Conservation (phyloP, 2,329 filamentous ascomycete genomes). For the Xylaria polymorpha region DNA sequence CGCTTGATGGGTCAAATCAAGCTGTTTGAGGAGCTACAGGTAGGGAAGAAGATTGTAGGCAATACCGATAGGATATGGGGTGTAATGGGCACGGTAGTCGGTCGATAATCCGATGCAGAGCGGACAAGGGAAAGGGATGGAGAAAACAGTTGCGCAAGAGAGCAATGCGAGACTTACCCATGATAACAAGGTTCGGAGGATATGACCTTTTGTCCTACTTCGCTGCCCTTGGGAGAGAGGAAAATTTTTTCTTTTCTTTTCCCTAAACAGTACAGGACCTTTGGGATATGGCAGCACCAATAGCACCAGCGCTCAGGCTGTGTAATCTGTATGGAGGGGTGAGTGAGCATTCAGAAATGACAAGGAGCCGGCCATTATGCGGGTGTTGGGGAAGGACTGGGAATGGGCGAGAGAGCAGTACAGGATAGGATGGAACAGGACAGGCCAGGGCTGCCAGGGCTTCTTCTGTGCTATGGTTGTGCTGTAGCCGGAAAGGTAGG, state of each 20-base stretch:
- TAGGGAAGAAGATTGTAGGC: constrained; percentile 20
- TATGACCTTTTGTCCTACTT: constrained; percentile 44
- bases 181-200: constrained; percentile 42
- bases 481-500: constrained; percentile 29
- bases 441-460: constrained; percentile 24
- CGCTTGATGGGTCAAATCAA: constrained; percentile 73
- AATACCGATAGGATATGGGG: constrained; percentile 26
- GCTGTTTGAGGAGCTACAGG: constrained; percentile 60
- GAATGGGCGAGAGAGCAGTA: constrained; percentile 25
- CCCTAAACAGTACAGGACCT: constrained; percentile 44
- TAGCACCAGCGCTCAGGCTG: constrained; percentile 37
- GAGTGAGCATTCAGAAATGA: constrained; percentile 48
- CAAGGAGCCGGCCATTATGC: constrained; percentile 46
- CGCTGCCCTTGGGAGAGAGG: constrained; percentile 40
- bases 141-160: constrained; percentile 33
- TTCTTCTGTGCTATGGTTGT: constrained; percentile 26
- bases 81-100: constrained; percentile 5
- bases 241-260: constrained; percentile 44
- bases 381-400: constrained; percentile 36
- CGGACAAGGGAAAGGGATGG: constrained; percentile 18
- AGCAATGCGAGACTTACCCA: constrained; percentile 47
- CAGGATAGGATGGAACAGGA: constrained; percentile 21
- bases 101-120: constrained; percentile 19
- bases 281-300: constrained; percentile 42
- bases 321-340: constrained; percentile 49